Percentiles rank a stretch among this genome's conserved stretches.
Conservation (phyloP, 1,284 basidiomycete genomes). For the Wolfiporia cocos region DNA sequence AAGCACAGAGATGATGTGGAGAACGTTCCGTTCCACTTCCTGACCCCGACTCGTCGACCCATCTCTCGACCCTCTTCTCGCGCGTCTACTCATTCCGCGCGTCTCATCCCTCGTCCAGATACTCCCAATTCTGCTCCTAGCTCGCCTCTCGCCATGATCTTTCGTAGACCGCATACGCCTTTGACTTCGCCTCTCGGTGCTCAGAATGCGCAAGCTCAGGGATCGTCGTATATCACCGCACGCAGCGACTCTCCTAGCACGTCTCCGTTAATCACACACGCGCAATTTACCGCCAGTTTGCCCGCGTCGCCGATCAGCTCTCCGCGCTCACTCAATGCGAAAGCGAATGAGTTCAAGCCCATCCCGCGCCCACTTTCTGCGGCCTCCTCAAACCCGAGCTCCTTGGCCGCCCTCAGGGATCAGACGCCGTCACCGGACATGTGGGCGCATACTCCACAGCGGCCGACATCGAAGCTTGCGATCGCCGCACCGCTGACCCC, state of each 20-base stretch:
- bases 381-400: constrained; percentile 57
- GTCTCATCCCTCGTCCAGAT: constrained; percentile 60
- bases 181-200: constrained; percentile 62
- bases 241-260: constrained; percentile 58
- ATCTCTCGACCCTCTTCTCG: constrained; percentile 78
- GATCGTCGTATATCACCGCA: constrained; percentile 54
- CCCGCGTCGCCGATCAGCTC: constrained; percentile 47
- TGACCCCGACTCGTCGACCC: constrained; percentile 73
- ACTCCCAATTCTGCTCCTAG: constrained; percentile 66
- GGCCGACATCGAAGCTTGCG: constrained; percentile 78
- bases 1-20: constrained; percentile 78
- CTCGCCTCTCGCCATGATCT: constrained; percentile 64
- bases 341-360: constrained; percentile 62
- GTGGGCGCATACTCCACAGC: constrained; percentile 70
- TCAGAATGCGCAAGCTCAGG: too few relatives aligned
- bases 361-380: constrained; percentile 73
- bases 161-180: constrained; percentile 74
- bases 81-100: constrained; percentile 64
- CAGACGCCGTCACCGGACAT: constrained; percentile 78
- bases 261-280: constrained; percentile 61
- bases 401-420: constrained; percentile 46
- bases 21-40: constrained; percentile 75
- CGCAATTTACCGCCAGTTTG: constrained; percentile 68
- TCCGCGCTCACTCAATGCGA: constrained; percentile 55
- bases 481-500: constrained; percentile 84